phyloP scores from a whole-genome alignment of 106 monocot genomes.

The Phalaenopsis aphrodite region DNA sequence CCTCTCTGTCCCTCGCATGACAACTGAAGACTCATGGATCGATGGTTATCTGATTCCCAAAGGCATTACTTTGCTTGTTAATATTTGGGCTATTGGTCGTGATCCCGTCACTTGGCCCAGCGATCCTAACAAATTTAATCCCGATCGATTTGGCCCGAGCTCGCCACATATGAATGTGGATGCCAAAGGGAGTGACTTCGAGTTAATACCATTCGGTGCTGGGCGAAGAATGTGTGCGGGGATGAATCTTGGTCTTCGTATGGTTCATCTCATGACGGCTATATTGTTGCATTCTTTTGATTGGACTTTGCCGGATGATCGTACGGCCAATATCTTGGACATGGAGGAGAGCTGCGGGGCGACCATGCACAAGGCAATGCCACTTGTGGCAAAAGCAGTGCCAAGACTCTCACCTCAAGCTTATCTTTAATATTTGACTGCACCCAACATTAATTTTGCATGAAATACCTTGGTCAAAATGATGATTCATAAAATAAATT shows the following conservation, averaged over 20 bases:
- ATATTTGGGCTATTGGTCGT: constrained; percentile 34
- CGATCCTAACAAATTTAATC: constrained; percentile 20
- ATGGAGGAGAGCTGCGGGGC: constrained; percentile 31
- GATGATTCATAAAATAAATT: no score
- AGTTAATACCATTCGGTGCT: constrained; percentile 35
- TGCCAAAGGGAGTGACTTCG: constrained; percentile 30
- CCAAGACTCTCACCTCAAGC: constrained; percentile 11
- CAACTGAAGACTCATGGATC: constrained; percentile 18
- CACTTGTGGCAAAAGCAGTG: constrained; percentile 11
- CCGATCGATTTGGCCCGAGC: constrained; percentile 23
- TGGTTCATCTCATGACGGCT: constrained; percentile 29
- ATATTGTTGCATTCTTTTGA: constrained; percentile 31
- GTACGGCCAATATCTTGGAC: constrained; percentile 6
- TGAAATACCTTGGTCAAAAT: no score
- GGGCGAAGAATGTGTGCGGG: constrained; percentile 37
- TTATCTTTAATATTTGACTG: no score
- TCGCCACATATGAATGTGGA: constrained; percentile 9
- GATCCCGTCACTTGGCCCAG: constrained; percentile 24
- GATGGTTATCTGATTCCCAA: constrained; percentile 27
- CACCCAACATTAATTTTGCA: no score
- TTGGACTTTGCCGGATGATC: constrained; percentile 24
- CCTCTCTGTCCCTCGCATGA: constrained; percentile 32
- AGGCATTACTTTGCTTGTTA: constrained; percentile 18
- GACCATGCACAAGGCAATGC: constrained; percentile 17
- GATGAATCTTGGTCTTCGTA: constrained; percentile 23